Conservation (phyloP, 306 rosid genomes). For the Pterocarpus santalinus region DNA sequence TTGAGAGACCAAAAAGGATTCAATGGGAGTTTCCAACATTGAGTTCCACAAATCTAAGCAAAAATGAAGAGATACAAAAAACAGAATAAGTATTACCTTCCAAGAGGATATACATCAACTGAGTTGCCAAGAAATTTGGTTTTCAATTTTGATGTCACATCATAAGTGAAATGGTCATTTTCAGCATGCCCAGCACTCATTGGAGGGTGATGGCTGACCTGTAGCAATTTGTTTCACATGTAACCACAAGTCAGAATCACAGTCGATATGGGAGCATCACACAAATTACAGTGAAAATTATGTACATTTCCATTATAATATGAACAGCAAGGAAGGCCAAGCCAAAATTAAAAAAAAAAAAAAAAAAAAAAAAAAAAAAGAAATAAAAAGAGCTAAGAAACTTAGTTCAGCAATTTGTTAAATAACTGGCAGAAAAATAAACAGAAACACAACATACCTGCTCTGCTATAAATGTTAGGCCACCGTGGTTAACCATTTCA, state of each 20-base stretch:
- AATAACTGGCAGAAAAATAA: constrained; percentile 26
- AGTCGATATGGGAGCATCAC: background rate
- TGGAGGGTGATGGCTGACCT: constrained; percentile 99
- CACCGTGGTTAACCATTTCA: constrained; percentile 85
- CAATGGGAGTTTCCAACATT: constrained; percentile 8
- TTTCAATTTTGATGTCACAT: constrained; percentile 91
- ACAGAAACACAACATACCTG: constrained; percentile 63
- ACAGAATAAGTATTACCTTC: constrained; percentile 67
- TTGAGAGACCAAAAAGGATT: background rate
- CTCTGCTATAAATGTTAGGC: constrained; percentile 81
- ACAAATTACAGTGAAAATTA: constrained; percentile 23
- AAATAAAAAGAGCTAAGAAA: background rate
- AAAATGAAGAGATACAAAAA: constrained; percentile 19
- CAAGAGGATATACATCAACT: constrained; percentile 85
- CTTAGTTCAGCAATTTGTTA: constrained; percentile 26
- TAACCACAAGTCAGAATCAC: constrained; percentile 44
- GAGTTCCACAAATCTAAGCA: constrained; percentile 23
- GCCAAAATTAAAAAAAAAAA: background rate
- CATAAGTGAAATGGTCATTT: constrained; percentile 91
- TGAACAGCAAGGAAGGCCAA: background rate
- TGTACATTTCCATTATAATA: constrained; percentile 19
- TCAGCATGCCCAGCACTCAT: constrained; percentile 97
- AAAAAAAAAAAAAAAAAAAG: background rate
- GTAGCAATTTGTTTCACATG: constrained; percentile 42
- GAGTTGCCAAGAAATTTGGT: constrained; percentile 94